Percentiles rank a stretch among this genome's conserved stretches.
phyloP scores from a whole-genome alignment of 2,329 filamentous ascomycete genomes.

The Claviceps sp. region DNA sequence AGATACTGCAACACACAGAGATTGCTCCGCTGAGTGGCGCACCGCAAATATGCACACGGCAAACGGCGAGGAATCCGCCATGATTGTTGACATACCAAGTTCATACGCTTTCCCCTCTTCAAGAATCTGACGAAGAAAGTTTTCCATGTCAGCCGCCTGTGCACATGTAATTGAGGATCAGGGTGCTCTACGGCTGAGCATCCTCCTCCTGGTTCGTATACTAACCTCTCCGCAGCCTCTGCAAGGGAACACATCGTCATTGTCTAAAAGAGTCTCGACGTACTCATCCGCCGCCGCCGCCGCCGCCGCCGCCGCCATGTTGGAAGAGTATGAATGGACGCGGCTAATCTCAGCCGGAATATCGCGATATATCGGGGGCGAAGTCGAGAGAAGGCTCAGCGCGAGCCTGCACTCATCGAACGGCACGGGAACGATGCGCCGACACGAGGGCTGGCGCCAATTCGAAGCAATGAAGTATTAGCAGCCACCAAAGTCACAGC shows the following conservation, averaged over 20 bases:
- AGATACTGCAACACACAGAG: neutral
- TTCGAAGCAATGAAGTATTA: neutral
- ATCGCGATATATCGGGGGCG: neutral
- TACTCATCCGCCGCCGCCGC: conserved; percentile 43
- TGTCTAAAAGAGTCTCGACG: conserved; percentile 53
- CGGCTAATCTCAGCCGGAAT: neutral
- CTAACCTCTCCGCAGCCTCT: conserved; percentile 82
- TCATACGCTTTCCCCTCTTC: conserved; percentile 99
- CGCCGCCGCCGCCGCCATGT: conserved; percentile 28
- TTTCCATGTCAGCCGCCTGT: conserved; percentile 2
- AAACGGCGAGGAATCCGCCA: neutral
- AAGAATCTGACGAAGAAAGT: conserved; percentile 51
- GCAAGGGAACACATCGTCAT: conserved; percentile 76
- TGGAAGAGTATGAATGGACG: conserved; percentile 1
- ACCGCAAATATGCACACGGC: neutral
- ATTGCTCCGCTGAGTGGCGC: neutral
- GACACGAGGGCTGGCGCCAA: neutral
- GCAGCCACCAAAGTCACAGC: neutral
- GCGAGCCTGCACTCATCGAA: conserved; percentile 1
- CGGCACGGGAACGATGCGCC: neutral
- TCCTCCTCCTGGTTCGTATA: neutral
- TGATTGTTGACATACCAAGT: conserved; percentile 53
- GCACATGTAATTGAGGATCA: neutral
- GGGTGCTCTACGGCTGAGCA: neutral
- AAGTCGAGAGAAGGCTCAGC: neutral